Conservation (phyloP, 768 basidiomycete genomes). For the Agaricus sinodeliciosus region DNA sequence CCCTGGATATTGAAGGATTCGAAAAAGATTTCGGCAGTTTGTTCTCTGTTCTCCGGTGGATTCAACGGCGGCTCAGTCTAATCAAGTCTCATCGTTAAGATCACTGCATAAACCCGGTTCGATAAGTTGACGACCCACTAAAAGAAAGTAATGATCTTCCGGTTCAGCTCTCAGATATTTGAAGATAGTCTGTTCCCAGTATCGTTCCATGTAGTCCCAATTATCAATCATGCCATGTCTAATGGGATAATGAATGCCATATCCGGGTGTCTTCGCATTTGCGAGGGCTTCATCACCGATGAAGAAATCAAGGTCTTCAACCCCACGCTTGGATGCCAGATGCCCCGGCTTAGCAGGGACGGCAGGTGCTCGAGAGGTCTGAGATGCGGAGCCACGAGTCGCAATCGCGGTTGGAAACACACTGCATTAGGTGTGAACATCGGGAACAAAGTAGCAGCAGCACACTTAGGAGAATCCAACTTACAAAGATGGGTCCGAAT, state of each 20-base stretch:
- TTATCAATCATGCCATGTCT: conserved; percentile 97
- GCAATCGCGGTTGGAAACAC: conserved; percentile 99
- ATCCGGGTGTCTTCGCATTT: conserved; percentile 91
- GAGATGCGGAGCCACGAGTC: conserved; percentile 66
- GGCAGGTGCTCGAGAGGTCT: conserved; percentile 64
- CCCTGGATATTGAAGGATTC: conserved; percentile 99
- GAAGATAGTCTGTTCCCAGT: conserved; percentile 99
- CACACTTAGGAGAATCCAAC: conserved; percentile 22
- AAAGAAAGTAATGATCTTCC: conserved; percentile 96
- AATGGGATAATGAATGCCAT: conserved; percentile 94
- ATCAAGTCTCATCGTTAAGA: neutral
- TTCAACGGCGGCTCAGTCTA: conserved; percentile 99
- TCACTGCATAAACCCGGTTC: neutral
- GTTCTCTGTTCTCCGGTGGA: conserved; percentile 96
- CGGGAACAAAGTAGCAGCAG: conserved; percentile 5
- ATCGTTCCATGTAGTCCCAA: conserved; percentile 98
- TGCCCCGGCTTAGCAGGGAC: conserved; percentile 83
- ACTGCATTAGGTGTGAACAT: conserved; percentile 28
- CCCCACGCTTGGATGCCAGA: conserved; percentile 92
- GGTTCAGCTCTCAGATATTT: conserved; percentile 98
- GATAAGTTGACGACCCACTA: conserved; percentile 49
- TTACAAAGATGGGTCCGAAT: conserved; percentile 97
- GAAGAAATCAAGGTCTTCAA: conserved; percentile 99
- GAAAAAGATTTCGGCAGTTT: conserved; percentile 99
- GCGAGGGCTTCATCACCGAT: conserved; percentile 98